Evolutionary conservation across 2,329 filamentous ascomycete genomes (phyloP), one percentile per base, ranked within the genome.

Genomic region (Metarhizium brunneum): DNA sequence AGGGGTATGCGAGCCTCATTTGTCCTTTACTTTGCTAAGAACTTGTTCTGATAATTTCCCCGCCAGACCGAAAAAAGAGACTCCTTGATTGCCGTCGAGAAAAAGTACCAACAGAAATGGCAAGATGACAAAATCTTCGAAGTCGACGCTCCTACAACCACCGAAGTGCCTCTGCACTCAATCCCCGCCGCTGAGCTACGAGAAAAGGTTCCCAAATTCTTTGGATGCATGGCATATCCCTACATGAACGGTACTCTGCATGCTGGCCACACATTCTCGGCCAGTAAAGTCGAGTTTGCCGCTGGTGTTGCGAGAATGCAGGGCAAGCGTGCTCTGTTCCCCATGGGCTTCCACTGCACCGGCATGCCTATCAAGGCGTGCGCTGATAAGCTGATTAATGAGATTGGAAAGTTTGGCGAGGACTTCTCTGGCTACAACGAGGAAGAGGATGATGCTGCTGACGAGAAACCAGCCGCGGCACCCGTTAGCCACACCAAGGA

Each of bases 341-440:
- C 94, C 56, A 86, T 94, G 67, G 94, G 92, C 36, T 99, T 91
- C 76, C 94, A 99, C 78, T 74, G 72, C 74, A 97, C 92, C 0
- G 94, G 94, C 64, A 95, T 99, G 87, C 91, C 92, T 49, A 99
- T 99, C 78, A 96, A 96, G 74, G 92, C 94, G 6, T 95, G 90
- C 66, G 91, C 94, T 54, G 92, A 99, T 77, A 97, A 97, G 78
- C 83, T 99, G 49, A 84, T 87, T 57, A 85, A 90, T 59, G 94
- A 99, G 74, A 86, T 97, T 56, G 84, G 89, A 72, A 78, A 87
- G 74, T 99, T 97, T 66, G 94, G 94, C 25, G 75, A 87, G 68
- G 85, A 91, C 66, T 97, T 97, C 60, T 86, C 92, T 66, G 77
- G 81, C 50, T 95, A 90, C 71, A 78, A 81, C 54, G 82, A 84